These are phyloP conservation scores for Massospora cicadina DNA, from an alignment of 371 early-diverging fungal species.

Conservation along the genomic window DNA sequence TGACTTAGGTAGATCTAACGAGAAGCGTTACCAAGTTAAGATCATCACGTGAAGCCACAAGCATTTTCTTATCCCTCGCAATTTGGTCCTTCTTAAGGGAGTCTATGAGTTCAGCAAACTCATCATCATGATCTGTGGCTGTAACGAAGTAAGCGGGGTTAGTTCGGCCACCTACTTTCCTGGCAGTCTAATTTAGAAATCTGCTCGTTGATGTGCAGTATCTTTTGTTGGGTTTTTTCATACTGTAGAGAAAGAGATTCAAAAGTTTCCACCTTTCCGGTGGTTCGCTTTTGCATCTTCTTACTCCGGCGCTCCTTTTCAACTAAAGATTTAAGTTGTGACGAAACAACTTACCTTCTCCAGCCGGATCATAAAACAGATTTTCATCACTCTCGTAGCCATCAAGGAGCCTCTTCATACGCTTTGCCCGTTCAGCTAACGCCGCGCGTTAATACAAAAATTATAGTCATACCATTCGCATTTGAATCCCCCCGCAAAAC, in stretches of 20 bases:
- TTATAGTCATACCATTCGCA: too few relatives aligned
- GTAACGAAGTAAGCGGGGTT: neutral
- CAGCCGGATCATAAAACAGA: slow-evolving; percentile 7
- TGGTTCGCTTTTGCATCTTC: neutral
- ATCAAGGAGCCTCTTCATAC: neutral
- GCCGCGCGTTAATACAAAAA: too few relatives aligned
- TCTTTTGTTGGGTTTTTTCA: neutral
- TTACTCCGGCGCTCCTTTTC: neutral
- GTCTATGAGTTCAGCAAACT: neutral
- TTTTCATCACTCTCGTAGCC: neutral
- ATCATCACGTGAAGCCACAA: neutral
- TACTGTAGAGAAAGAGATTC: neutral
- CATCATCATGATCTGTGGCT: neutral
- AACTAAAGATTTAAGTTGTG: neutral
- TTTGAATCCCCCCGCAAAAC: neutral
- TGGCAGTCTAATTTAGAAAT: neutral
- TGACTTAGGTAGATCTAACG: neutral
- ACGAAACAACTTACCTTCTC: neutral
- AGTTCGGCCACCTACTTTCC: neutral
- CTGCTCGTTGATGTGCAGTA: neutral
- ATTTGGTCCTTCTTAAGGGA: neutral
- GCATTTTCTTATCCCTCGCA: neutral
- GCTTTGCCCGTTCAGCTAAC: neutral
- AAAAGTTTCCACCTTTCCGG: slow-evolving; percentile 5
- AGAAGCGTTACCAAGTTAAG: neutral